Percentiles rank a stretch among this genome's conserved stretches.
Conservation (phyloP, 306 rosid genomes). For the Myrica gale region DNA sequence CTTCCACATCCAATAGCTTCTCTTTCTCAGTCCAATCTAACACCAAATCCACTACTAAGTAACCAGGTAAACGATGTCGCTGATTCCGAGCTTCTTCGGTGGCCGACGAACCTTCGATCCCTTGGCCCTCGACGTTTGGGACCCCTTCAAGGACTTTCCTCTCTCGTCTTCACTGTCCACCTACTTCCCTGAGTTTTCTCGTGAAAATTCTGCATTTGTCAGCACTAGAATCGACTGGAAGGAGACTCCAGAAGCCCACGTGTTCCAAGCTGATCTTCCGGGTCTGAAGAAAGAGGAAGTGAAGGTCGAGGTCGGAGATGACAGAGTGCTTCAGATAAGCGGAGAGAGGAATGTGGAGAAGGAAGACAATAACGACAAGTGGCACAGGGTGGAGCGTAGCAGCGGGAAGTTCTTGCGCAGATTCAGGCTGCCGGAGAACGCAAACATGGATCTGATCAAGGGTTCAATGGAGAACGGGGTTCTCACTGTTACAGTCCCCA, state of each 20-base stretch:
- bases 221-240: slow-evolving; percentile 35
- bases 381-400: slow-evolving; percentile 39
- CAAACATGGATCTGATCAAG: slow-evolving; percentile 24
- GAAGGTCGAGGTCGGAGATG: slow-evolving; percentile 31
- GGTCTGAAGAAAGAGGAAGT: slow-evolving; percentile 36
- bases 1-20: not conserved
- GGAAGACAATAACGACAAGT: slow-evolving; percentile 38
- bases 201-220: slow-evolving; percentile 20
- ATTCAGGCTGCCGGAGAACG: slow-evolving; percentile 39
- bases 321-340: slow-evolving; percentile 32
- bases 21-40: not conserved
- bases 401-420: slow-evolving; percentile 34
- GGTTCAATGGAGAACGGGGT: slow-evolving; percentile 45
- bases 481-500: slow-evolving; percentile 35
- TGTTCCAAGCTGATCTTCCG: slow-evolving; percentile 30
- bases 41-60: not conserved
- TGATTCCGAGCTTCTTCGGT: not conserved
- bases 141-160: slow-evolving; percentile 29
- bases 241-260: slow-evolving; percentile 40
- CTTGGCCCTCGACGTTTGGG: slow-evolving; percentile 17
- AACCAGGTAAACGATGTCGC: not conserved
- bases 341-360: slow-evolving; percentile 40
- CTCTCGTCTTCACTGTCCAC: not conserved
- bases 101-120: not conserved
- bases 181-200: slow-evolving; percentile 17